phyloP scores from a whole-genome alignment of 805 yeast species.

The Candida maesae region DNA sequence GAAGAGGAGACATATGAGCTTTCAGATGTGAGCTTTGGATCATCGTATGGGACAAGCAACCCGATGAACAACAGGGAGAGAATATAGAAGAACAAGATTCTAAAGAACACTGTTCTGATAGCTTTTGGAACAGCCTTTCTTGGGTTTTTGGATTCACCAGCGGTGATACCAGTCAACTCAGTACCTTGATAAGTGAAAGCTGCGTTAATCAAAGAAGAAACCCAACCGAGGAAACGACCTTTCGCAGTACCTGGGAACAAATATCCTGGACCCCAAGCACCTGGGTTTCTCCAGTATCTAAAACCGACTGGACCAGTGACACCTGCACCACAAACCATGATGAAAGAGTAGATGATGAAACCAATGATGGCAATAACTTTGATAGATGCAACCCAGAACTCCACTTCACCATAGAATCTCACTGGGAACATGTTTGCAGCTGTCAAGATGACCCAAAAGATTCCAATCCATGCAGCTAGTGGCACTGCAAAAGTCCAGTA shows the following conservation, averaged over 20 bases:
- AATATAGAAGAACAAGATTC: constrained; percentile 66
- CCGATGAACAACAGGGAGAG: constrained; percentile 66
- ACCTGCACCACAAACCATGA: constrained; percentile 77
- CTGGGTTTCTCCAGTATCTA: constrained; percentile 79
- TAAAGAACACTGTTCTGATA: constrained; percentile 60
- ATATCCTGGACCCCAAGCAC: constrained; percentile 69
- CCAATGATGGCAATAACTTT: constrained; percentile 69
- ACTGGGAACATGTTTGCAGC: constrained; percentile 62
- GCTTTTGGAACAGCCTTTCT: constrained; percentile 70
- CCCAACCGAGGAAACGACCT: constrained; percentile 66
- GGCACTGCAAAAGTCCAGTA: constrained; percentile 72
- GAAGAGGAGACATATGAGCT: constrained; percentile 49
- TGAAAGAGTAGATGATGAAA: constrained; percentile 60
- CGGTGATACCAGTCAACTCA: constrained; percentile 70
- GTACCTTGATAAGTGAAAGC: constrained; percentile 83
- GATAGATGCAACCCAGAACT: constrained; percentile 67
- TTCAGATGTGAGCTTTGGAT: constrained; percentile 41
- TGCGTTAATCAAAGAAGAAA: constrained; percentile 63
- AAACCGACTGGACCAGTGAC: constrained; percentile 67
- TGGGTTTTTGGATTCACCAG: constrained; percentile 72
- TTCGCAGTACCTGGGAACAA: constrained; percentile 45
- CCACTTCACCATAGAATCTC: constrained; percentile 67
- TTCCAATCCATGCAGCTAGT: constrained; percentile 65
- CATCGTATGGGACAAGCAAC: constrained; percentile 64
- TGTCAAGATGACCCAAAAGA: constrained; percentile 57